Percentiles rank a stretch among this genome's conserved stretches.
Evolutionary conservation across 192 early-diverging fungal species (phyloP).

Genomic region (Linnemannia elongata): DNA sequence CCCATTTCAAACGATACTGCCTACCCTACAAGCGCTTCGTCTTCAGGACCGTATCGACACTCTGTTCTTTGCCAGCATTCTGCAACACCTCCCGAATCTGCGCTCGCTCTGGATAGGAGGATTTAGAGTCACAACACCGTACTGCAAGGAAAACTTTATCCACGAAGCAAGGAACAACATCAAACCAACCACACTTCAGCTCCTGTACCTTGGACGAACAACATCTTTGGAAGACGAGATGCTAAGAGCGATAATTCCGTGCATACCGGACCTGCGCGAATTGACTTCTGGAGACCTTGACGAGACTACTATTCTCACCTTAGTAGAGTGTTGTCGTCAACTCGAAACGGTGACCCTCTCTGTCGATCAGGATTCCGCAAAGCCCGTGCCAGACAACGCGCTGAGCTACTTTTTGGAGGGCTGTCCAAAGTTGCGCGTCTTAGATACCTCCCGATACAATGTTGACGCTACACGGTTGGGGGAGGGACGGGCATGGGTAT

Average conservation of each 20-base stretch:
- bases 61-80: background rate
- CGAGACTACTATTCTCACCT: background rate
- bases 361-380: background rate
- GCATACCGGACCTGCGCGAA: background rate
- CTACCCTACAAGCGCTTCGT: background rate
- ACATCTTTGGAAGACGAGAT: background rate
- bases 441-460: background rate
- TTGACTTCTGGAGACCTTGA: background rate
- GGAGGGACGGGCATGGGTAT: background rate
- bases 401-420: background rate
- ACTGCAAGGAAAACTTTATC: background rate
- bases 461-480: background rate
- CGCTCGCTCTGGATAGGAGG: background rate
- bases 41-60: background rate
- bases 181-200: background rate
- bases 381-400: background rate
- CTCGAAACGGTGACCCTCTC: background rate
- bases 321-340: background rate
- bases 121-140: background rate
- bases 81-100: conserved; percentile 3
- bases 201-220: background rate
- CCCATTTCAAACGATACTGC: background rate
- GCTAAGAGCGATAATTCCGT: background rate
- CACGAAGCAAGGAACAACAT: background rate
- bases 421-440: background rate